phyloP scores from a whole-genome alignment of 805 yeast genomes.

The Myxozyma neglecta region DNA sequence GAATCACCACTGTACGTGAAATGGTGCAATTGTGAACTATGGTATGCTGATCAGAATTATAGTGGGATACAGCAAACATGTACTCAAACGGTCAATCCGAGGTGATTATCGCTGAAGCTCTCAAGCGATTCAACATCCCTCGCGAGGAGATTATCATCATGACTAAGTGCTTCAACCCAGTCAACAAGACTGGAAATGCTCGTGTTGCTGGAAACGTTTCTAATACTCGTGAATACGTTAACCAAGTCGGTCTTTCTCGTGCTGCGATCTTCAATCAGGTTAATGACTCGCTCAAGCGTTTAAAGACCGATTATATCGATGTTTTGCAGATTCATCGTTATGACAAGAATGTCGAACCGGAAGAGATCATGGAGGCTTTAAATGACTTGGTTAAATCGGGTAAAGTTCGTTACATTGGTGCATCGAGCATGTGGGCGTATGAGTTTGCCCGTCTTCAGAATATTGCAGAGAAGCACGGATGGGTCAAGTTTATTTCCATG shows the following conservation, averaged over 20 bases:
- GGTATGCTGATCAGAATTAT: not conserved
- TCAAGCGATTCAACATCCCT: slow-evolving; percentile 52
- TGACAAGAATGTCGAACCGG: slow-evolving; percentile 47
- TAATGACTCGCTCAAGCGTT: slow-evolving; percentile 43
- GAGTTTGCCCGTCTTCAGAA: slow-evolving; percentile 56
- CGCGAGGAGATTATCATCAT: slow-evolving; percentile 57
- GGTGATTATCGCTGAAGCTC: slow-evolving; percentile 52
- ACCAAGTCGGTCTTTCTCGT: slow-evolving; percentile 50
- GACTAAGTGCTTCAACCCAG: slow-evolving; percentile 44
- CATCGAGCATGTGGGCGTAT: slow-evolving; percentile 58
- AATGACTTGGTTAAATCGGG: slow-evolving; percentile 53
- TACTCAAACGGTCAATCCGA: slow-evolving; percentile 49
- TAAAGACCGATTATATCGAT: slow-evolving; percentile 56
- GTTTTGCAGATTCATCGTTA: slow-evolving; percentile 58
- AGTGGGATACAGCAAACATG: slow-evolving; percentile 48
- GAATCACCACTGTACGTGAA: slow-evolving; percentile 43
- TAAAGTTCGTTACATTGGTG: slow-evolving; percentile 57
- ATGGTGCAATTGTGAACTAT: not conserved
- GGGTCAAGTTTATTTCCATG: slow-evolving; percentile 61
- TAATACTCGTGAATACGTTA: slow-evolving; percentile 44
- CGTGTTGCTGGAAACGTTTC: slow-evolving; percentile 9
- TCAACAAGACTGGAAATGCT: slow-evolving; percentile 32
- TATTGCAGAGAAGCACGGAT: slow-evolving; percentile 56
- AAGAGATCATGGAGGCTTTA: slow-evolving; percentile 58
- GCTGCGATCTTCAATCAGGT: slow-evolving; percentile 52